Evolutionary conservation across 257 asterid species (phyloP).

Genomic region (Jasminum sambac): DNA sequence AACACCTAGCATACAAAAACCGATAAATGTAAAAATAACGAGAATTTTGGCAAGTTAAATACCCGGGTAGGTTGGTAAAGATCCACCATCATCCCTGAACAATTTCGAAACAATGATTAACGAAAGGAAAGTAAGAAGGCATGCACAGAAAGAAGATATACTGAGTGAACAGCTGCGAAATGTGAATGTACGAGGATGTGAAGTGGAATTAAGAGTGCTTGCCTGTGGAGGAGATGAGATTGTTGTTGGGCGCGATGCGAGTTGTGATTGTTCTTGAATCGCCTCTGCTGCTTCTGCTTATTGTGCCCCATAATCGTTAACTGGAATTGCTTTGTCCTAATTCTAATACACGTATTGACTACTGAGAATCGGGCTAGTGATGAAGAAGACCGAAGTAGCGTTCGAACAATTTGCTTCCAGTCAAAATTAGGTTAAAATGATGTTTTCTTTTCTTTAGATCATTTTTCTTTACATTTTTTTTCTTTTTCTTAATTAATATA

Average conservation of each 20-base stretch:
- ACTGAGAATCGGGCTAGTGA: background rate
- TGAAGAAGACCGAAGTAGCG: background rate
- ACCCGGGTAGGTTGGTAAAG: conserved; percentile 76
- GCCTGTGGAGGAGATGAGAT: conserved; percentile 43
- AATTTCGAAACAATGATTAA: conserved; percentile 3
- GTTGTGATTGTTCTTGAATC: conserved; percentile 52
- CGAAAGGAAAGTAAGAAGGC: conserved; percentile 3
- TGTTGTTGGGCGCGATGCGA: conserved; percentile 47
- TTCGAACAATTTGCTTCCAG: background rate
- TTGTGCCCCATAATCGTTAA: conserved; percentile 54
- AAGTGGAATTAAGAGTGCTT: background rate
- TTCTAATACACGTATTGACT: background rate
- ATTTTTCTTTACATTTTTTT: too few relatives aligned
- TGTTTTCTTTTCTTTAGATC: too few relatives aligned
- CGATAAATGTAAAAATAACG: background rate
- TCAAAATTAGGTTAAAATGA: background rate
- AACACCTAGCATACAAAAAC: conserved; percentile 33
- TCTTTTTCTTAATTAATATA: too few relatives aligned
- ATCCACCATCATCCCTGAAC: conserved; percentile 57
- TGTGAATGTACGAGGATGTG: background rate
- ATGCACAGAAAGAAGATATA: background rate
- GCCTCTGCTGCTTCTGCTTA: conserved; percentile 78
- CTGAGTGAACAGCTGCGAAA: background rate
- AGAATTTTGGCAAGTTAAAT: background rate
- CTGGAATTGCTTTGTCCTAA: background rate